Evolutionary conservation across 23 red algal genomes (phyloP).

Genomic region (Gracilaria vermiculophylla): DNA sequence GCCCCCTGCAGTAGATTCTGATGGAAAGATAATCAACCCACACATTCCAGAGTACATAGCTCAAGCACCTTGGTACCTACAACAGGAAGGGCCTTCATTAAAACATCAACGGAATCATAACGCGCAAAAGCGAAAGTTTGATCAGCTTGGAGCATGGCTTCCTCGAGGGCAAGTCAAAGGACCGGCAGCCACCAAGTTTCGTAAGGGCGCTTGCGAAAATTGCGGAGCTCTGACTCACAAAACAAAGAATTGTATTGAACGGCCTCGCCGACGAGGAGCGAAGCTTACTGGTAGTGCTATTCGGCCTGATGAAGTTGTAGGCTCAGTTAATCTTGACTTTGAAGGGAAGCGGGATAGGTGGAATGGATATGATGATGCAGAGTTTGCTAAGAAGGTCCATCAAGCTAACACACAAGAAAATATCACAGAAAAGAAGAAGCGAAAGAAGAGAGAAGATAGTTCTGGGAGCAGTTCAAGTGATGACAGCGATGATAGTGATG

Average conservation of each 20-base stretch:
- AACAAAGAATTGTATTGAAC: slow-evolving; percentile 76
- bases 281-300: slow-evolving; percentile 53
- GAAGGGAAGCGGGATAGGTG: slow-evolving; percentile 89
- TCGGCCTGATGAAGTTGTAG: slow-evolving; percentile 72
- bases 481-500: slow-evolving; percentile 33
- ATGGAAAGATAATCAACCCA: slow-evolving; percentile 93
- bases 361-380: slow-evolving; percentile 80
- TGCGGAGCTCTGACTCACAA: slow-evolving; percentile 87
- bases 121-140: slow-evolving; percentile 53
- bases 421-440: not conserved
- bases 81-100: slow-evolving; percentile 57
- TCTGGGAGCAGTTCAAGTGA: not conserved
- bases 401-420: slow-evolving; percentile 20
- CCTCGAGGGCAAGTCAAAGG: slow-evolving; percentile 56
- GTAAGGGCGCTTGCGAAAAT: slow-evolving; percentile 86
- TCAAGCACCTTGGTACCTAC: slow-evolving; percentile 88
- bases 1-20: slow-evolving; percentile 79
- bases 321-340: slow-evolving; percentile 67
- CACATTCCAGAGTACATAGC: slow-evolving; percentile 97
- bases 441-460: slow-evolving; percentile 1
- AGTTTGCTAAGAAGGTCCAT: slow-evolving; percentile 55
- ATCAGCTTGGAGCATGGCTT: slow-evolving; percentile 71
- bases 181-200: slow-evolving; percentile 64
- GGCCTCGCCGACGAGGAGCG: slow-evolving; percentile 68
- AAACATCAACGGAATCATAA: slow-evolving; percentile 88